Percentiles rank a stretch among this genome's conserved stretches.
These are phyloP conservation scores for Eutypella sp. DNA, from an alignment of 2,329 filamentous ascomycete species.

Conservation along the genomic window DNA sequence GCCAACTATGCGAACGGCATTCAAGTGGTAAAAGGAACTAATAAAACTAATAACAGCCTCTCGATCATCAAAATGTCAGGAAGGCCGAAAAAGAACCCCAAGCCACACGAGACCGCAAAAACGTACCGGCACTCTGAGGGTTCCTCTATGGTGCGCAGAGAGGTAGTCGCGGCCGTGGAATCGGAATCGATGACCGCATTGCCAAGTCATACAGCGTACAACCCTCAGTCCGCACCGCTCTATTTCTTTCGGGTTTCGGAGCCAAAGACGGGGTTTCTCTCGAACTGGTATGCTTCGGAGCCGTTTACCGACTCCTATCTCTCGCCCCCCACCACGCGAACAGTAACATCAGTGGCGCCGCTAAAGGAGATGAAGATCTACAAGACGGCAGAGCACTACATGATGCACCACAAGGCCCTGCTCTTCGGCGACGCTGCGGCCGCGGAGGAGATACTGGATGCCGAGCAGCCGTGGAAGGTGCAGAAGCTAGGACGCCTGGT, in stretches of 20 bases:
- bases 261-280: conserved; percentile 11
- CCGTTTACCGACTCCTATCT: conserved; percentile 12
- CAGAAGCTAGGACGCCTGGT: conserved; percentile 53
- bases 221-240: neutral
- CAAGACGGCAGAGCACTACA: conserved; percentile 48
- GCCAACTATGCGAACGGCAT: neutral
- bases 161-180: neutral
- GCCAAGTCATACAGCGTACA: neutral
- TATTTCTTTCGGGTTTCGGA: conserved; percentile 14
- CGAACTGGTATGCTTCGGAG: conserved; percentile 11
- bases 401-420: conserved; percentile 21
- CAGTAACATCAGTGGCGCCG: neutral
- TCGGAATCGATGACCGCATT: neutral
- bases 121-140: neutral
- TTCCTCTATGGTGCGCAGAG: no score
- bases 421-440: conserved; percentile 31
- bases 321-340: neutral
- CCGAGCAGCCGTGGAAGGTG: conserved; percentile 40
- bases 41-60: no score
- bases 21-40: no score
- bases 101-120: neutral
- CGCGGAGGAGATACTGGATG: conserved; percentile 44
- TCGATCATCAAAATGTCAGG: neutral
- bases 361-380: conserved; percentile 29
- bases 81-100: neutral